A percentile compares a stretch with the other conserved stretches of the same genome.
Conservation (phyloP, 2,329 filamentous ascomycete genomes). For the Verticillium albo-atrum region DNA sequence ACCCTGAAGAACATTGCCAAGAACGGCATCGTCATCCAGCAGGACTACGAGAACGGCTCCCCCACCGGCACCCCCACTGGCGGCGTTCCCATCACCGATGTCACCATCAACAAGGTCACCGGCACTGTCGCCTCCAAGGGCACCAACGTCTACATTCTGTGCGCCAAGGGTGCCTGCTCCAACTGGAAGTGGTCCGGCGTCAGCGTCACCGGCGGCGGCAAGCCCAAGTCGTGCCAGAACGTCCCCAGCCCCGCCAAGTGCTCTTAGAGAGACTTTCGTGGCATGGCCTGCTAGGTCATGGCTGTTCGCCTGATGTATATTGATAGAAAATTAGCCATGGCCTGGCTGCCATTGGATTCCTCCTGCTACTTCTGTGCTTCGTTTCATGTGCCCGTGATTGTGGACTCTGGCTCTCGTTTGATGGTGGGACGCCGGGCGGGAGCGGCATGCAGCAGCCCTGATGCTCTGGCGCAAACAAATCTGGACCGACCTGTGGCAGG, state of each 20-base stretch:
- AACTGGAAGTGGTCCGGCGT: slow-evolving; percentile 50
- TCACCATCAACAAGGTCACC: slow-evolving; percentile 38
- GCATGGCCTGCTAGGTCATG: neutral
- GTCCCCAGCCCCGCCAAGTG: slow-evolving; percentile 16
- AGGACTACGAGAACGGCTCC: slow-evolving; percentile 43
- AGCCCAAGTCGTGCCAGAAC: slow-evolving; percentile 18
- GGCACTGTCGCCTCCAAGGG: slow-evolving; percentile 35
- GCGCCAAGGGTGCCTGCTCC: slow-evolving; percentile 44
- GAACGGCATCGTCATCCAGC: slow-evolving; percentile 33
- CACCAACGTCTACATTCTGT: slow-evolving; percentile 47
- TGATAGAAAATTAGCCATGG: neutral
- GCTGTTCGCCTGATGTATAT: neutral
- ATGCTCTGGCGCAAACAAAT: neutral
- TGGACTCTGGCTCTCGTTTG: neutral
- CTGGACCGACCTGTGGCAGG: neutral
- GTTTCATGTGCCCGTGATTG: neutral
- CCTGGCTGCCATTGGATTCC: neutral
- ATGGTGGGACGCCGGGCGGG: neutral
- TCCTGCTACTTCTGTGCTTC: neutral
- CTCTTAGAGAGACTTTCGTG: neutral
- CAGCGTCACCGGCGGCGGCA: slow-evolving; percentile 46
- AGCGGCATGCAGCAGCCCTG: neutral
- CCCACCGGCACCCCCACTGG: slow-evolving; percentile 37
- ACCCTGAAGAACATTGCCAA: slow-evolving; percentile 36
- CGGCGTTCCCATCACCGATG: slow-evolving; percentile 48